Conservation (phyloP, 768 basidiomycete genomes). For the Rhodocollybia butyracea region DNA sequence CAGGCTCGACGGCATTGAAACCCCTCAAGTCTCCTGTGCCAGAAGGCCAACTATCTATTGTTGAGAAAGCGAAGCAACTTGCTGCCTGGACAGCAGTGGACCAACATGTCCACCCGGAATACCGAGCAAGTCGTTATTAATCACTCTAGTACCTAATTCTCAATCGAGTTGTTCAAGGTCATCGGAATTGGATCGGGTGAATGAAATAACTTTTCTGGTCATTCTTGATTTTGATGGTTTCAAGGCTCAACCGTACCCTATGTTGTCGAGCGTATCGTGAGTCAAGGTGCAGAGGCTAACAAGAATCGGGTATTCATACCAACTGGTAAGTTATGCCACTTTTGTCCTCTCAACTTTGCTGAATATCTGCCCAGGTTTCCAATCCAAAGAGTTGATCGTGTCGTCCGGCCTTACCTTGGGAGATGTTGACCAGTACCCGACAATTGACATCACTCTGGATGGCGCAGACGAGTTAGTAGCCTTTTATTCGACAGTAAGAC, state of each 20-base stretch:
- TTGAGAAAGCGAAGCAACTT: constrained; percentile 85
- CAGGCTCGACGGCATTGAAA: constrained; percentile 4
- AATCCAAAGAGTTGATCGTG: constrained; percentile 94
- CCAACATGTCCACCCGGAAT: constrained; percentile 74
- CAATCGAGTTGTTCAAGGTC: constrained; percentile 41
- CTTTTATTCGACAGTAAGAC: background rate
- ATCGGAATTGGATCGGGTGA: constrained; percentile 87
- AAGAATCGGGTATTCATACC: constrained; percentile 84
- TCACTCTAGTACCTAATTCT: constrained; percentile 1
- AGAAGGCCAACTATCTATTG: constrained; percentile 12
- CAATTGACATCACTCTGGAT: constrained; percentile 95
- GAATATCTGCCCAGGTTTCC: constrained; percentile 59
- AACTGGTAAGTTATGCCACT: constrained; percentile 50
- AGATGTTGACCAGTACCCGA: constrained; percentile 85
- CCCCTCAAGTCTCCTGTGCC: constrained; percentile 10
- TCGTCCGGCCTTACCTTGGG: constrained; percentile 72
- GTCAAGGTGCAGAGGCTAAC: constrained; percentile 77
- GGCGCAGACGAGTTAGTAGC: constrained; percentile 89
- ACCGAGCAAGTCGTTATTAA: constrained; percentile 55
- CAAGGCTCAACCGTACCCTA: constrained; percentile 92
- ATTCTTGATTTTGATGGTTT: constrained; percentile 2
- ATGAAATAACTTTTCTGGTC: constrained; percentile 9
- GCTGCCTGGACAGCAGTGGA: constrained; percentile 97
- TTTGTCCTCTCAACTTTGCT: background rate
- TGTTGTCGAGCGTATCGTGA: constrained; percentile 90